A percentile compares a stretch with the other conserved stretches of the same genome.
Evolutionary conservation across 768 basidiomycete genomes (phyloP).

Genomic region (Termitomyces sp.): DNA sequence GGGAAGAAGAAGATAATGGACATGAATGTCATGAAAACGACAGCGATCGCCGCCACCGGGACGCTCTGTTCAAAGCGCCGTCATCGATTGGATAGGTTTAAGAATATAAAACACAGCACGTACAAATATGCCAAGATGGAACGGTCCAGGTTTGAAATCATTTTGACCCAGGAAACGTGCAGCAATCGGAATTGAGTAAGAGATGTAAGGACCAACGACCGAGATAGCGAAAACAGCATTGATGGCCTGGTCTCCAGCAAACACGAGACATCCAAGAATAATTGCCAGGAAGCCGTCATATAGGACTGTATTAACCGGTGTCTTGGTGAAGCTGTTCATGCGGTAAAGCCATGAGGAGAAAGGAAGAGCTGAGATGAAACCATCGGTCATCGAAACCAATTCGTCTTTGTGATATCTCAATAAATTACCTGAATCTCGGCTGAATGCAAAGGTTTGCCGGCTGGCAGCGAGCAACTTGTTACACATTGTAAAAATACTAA

Average conservation of each 20-base stretch:
- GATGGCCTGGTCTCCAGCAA: slow-evolving; percentile 58
- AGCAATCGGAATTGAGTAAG: slow-evolving; percentile 53
- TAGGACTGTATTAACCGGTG: slow-evolving; percentile 57
- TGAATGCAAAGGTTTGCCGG: slow-evolving; percentile 71
- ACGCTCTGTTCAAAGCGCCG: slow-evolving; percentile 32
- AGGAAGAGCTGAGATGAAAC: slow-evolving; percentile 43
- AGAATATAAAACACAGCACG: neutral
- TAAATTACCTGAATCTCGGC: slow-evolving; percentile 50
- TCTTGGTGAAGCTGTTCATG: slow-evolving; percentile 48
- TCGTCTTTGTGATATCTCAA: neutral
- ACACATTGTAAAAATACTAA: neutral
- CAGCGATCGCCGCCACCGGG: slow-evolving; percentile 42
- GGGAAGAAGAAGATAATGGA: slow-evolving; percentile 54
- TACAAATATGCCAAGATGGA: slow-evolving; percentile 37
- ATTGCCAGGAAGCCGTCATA: slow-evolving; percentile 44
- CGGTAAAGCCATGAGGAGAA: slow-evolving; percentile 59
- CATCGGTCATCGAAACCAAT: too few species aligned
- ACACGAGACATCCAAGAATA: slow-evolving; percentile 53
- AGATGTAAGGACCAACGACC: slow-evolving; percentile 42
- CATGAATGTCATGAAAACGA: slow-evolving; percentile 58
- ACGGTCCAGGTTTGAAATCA: slow-evolving; percentile 55
- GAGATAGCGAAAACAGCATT: slow-evolving; percentile 54
- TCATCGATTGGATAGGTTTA: neutral
- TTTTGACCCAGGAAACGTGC: slow-evolving; percentile 46
- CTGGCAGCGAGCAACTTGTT: slow-evolving; percentile 23